Evolutionary conservation across 768 basidiomycete species (phyloP).

Genomic region (Sarcomyxa edulis): DNA sequence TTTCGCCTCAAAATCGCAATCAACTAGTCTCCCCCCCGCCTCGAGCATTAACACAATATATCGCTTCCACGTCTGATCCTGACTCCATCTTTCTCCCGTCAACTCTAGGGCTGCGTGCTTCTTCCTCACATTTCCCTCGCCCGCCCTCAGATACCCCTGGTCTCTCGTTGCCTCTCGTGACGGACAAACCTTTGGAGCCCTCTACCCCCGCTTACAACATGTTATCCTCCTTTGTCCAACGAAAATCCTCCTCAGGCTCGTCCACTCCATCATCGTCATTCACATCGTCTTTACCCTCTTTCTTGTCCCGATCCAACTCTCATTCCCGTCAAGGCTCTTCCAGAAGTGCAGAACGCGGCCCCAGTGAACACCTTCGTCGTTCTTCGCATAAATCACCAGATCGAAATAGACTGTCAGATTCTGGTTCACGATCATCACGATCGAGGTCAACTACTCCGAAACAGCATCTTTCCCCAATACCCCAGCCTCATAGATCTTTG

Average conservation of each 20-base stretch:
- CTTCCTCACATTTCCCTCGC: constrained; percentile 20
- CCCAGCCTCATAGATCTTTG: constrained; percentile 30
- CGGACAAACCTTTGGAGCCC: constrained; percentile 33
- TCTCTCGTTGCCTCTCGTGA: constrained; percentile 22
- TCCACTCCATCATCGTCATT: constrained; percentile 31
- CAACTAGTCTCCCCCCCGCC: constrained; percentile 64
- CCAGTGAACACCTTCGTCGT: too few species aligned
- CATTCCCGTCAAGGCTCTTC: constrained; percentile 28
- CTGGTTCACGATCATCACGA: constrained; percentile 17
- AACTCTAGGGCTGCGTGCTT: constrained; percentile 58
- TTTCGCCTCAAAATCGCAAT: constrained; percentile 46
- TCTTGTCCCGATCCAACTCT: too few species aligned
- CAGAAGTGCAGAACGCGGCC: too few species aligned
- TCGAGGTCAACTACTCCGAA: constrained; percentile 22
- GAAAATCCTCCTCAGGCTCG: constrained; percentile 22
- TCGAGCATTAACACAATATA: constrained; percentile 70
- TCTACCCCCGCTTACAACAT: constrained; percentile 57
- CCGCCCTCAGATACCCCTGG: constrained; percentile 17
- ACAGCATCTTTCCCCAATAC: constrained; percentile 13
- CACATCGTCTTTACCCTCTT: constrained; percentile 23
- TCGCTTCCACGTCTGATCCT: constrained; percentile 50
- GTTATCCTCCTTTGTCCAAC: constrained; percentile 51
- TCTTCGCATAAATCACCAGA: constrained; percentile 12
- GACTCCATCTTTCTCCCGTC: constrained; percentile 58
- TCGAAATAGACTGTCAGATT: constrained; percentile 1